Evolutionary conservation across 345 rosid species (phyloP).

Genomic region (Theobroma cacao): DNA sequence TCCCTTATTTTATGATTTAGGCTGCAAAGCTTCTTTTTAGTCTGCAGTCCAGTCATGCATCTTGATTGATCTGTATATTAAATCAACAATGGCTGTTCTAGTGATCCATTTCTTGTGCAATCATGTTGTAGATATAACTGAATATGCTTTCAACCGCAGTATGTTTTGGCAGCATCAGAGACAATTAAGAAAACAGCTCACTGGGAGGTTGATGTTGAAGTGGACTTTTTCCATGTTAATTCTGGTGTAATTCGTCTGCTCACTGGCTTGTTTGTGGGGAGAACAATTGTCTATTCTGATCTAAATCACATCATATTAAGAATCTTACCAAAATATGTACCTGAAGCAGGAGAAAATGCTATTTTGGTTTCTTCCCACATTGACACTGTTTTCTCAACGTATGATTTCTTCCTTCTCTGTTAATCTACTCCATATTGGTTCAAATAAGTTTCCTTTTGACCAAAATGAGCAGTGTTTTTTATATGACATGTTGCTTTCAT

Average conservation of each 20-base stretch:
- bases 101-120: constrained; percentile 11
- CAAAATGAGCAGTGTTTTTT: neutral
- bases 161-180: constrained; percentile 69
- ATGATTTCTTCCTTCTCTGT: constrained; percentile 33
- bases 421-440: neutral
- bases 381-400: constrained; percentile 90
- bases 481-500: neutral
- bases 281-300: constrained; percentile 83
- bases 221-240: constrained; percentile 65
- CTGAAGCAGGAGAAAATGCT: constrained; percentile 71
- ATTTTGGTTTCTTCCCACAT: constrained; percentile 91
- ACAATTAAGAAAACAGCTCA: constrained; percentile 62
- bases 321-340: constrained; percentile 71
- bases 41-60: neutral
- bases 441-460: constrained; percentile 2
- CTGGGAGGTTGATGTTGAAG: constrained; percentile 83
- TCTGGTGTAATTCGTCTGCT: constrained; percentile 62
- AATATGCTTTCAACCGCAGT: constrained; percentile 40
- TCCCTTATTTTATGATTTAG: neutral
- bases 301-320: constrained; percentile 67
- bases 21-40: neutral
- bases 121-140: constrained; percentile 16
- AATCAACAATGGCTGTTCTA: neutral
- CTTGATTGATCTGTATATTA: neutral
- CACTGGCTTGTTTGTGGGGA: constrained; percentile 71